Conservation (phyloP, 1,284 basidiomycete species). For the Puccinia novopanici region DNA sequence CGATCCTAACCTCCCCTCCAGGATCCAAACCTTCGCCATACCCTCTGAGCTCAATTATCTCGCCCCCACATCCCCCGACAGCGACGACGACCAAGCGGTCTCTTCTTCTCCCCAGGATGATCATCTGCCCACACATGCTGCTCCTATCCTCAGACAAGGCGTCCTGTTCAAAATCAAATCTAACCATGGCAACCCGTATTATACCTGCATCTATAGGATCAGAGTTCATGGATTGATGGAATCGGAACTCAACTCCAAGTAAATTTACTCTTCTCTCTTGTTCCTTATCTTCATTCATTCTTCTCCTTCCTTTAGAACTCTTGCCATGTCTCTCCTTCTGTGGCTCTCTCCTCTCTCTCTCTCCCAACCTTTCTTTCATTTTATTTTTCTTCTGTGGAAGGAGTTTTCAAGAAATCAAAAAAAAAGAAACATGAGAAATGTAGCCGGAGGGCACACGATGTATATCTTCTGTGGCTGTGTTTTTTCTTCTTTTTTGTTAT, state of each 20-base stretch:
- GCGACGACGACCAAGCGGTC: slow-evolving; percentile 55
- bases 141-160: slow-evolving; percentile 67
- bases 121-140: slow-evolving; percentile 48
- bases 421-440: no score
- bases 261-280: background rate
- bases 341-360: background rate
- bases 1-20: slow-evolving; percentile 53
- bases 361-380: background rate
- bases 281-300: background rate
- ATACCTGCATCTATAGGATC: slow-evolving; percentile 89
- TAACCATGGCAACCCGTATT: slow-evolving; percentile 82
- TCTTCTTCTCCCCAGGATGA: slow-evolving; percentile 58
- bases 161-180: slow-evolving; percentile 75
- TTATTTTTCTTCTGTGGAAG: no score
- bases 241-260: slow-evolving; percentile 11
- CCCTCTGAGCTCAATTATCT: background rate
- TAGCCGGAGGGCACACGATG: no score
- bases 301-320: background rate
- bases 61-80: slow-evolving; percentile 49
- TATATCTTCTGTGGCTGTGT: no score
- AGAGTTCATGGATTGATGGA: slow-evolving; percentile 59
- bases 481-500: no score
- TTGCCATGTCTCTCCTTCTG: background rate
- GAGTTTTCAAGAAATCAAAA: no score
- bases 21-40: slow-evolving; percentile 56